Conservation (phyloP, 768 basidiomycete genomes). For the Coprinellus micaceus region DNA sequence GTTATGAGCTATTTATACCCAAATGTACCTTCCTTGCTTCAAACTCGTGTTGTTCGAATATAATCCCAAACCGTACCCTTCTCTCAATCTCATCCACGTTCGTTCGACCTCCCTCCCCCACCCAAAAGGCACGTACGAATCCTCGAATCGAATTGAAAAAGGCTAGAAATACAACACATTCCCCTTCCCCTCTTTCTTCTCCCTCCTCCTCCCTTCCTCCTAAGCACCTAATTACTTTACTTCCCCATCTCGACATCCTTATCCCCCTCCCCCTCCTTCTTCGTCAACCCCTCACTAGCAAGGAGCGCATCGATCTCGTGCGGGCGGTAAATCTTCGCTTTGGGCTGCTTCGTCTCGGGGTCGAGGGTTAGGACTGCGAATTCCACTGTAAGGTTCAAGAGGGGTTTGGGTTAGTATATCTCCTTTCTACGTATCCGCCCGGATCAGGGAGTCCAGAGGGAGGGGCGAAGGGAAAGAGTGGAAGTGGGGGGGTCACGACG, state of each 20-base stretch:
- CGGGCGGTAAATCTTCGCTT: conserved; percentile 89
- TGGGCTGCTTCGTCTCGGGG: conserved; percentile 67
- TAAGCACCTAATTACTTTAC: too few relatives aligned
- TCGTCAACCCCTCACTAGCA: conserved; percentile 73
- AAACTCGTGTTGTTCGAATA: too few relatives aligned
- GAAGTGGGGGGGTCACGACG: too few relatives aligned
- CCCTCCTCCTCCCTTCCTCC: neutral
- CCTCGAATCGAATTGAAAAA: conserved; percentile 1
- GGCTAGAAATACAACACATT: conserved; percentile 24
- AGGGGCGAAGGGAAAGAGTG: too few relatives aligned
- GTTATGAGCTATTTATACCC: too few relatives aligned
- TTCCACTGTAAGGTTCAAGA: conserved; percentile 90
- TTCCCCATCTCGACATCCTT: conserved; percentile 71
- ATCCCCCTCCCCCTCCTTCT: conserved; percentile 75
- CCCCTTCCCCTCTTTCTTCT: neutral
- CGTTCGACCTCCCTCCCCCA: neutral
- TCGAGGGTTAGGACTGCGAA: conserved; percentile 93
- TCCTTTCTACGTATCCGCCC: too few relatives aligned
- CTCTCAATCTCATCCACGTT: neutral
- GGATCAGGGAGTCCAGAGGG: too few relatives aligned
- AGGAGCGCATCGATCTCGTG: conserved; percentile 85
- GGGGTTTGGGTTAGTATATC: too few relatives aligned
- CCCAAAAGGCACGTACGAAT: neutral
- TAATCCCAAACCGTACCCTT: neutral
- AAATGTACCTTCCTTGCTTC: too few relatives aligned